phyloP scores from a whole-genome alignment of 768 basidiomycete species.

The Lentinus tigrinus region DNA sequence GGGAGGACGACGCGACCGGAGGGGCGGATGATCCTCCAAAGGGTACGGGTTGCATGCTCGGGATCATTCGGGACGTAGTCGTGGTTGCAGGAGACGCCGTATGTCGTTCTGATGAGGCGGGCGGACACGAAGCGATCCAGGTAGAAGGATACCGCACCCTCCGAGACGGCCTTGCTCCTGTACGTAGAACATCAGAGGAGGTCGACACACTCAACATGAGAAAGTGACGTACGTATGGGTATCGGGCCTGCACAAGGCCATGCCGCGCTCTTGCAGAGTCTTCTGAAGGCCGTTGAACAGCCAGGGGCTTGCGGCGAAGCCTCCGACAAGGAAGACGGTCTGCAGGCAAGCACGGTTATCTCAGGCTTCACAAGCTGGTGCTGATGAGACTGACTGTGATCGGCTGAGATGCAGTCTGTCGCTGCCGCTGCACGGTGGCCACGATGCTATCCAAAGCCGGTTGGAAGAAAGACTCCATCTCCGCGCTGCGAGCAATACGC shows the following conservation, averaged over 20 bases:
- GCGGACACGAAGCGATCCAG: conserved; percentile 49
- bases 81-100: conserved; percentile 42
- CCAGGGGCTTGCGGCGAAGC: conserved; percentile 82
- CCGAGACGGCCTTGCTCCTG: conserved; percentile 53
- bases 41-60: conserved; percentile 40
- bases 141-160: conserved; percentile 44
- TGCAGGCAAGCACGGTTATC: conserved; percentile 23
- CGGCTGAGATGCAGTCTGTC: conserved; percentile 2
- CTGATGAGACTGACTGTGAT: neutral
- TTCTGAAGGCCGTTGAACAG: conserved; percentile 70
- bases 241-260: conserved; percentile 71
- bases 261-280: conserved; percentile 48
- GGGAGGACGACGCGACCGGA: conserved; percentile 17
- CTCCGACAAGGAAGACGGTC: conserved; percentile 80
- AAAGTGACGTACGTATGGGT: conserved; percentile 59
- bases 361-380: neutral
- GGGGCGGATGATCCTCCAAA: conserved; percentile 33
- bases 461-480: conserved; percentile 44
- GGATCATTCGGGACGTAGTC: conserved; percentile 34
- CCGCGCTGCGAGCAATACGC: conserved; percentile 17
- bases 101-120: conserved; percentile 47
- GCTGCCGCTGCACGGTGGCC: conserved; percentile 19
- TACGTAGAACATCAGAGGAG: neutral
- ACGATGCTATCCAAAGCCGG: conserved; percentile 41
- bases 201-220: too few species aligned